Percentiles rank a stretch among this genome's conserved stretches.
phyloP scores from a whole-genome alignment of 352 stramenopile genomes.

The Globisporangium abappressorium region DNA sequence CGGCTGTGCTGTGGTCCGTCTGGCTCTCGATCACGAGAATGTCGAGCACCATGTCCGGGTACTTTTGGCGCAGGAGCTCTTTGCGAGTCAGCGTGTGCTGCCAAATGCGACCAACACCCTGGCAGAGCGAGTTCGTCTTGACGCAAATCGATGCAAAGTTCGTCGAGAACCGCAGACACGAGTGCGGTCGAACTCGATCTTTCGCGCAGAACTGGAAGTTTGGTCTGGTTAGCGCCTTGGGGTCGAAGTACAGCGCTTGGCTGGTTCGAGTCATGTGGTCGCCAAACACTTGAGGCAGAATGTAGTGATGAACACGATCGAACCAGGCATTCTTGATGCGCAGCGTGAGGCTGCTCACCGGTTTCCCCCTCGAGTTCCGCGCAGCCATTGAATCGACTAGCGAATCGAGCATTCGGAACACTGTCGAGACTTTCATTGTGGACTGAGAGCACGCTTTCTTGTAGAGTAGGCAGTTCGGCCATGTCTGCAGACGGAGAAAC shows the following conservation, averaged over 20 bases:
- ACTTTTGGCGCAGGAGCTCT: conserved; percentile 4
- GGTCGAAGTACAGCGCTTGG: conserved; percentile 20
- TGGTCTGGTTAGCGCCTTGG: neutral
- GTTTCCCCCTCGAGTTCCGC: neutral
- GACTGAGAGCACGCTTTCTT: neutral
- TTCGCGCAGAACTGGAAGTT: conserved; percentile 8
- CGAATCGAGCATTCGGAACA: conserved; percentile 11
- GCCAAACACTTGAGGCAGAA: conserved; percentile 25
- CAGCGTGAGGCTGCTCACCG: neutral
- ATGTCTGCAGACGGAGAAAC: conserved; percentile 8
- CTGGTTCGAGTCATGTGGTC: conserved; percentile 6
- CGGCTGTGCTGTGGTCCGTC: conserved; percentile 7
- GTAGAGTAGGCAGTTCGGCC: conserved; percentile 12
- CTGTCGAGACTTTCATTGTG: neutral
- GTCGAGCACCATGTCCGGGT: conserved; percentile 17
- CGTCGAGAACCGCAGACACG: conserved; percentile 5
- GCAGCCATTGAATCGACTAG: neutral
- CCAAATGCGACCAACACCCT: conserved; percentile 9
- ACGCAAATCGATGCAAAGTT: conserved; percentile 8
- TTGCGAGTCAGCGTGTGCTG: conserved; percentile 10
- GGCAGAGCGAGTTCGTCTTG: conserved; percentile 9
- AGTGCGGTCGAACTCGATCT: neutral
- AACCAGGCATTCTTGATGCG: conserved; percentile 10
- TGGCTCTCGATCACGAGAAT: conserved; percentile 23
- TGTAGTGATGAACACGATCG: conserved; percentile 23